A percentile compares a stretch with the other conserved stretches of the same genome.
These are phyloP conservation scores for Teratosphaeria viscida DNA, from an alignment of 2,329 filamentous ascomycete species.

Conservation along the genomic window DNA sequence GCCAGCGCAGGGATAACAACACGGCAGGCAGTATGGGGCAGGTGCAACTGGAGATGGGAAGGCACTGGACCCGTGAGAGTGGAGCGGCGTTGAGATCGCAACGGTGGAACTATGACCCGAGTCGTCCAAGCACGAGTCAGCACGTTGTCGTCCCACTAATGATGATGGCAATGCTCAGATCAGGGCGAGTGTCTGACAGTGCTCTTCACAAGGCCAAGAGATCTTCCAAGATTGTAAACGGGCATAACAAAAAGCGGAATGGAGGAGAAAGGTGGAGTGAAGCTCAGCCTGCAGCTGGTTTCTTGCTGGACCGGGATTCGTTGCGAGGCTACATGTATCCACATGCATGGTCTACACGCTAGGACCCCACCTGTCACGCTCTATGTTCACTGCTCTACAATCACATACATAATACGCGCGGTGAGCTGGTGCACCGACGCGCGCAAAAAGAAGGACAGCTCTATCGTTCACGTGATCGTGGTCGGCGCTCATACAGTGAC, in stretches of 20 bases:
- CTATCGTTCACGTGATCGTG: background rate
- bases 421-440: background rate
- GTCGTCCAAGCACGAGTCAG: background rate
- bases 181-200: background rate
- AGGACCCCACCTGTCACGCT: background rate
- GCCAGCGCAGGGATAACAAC: background rate
- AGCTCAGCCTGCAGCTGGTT: background rate
- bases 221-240: background rate
- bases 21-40: background rate
- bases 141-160: background rate
- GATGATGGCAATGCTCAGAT: background rate
- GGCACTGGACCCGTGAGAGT: background rate
- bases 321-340: background rate
- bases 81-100: background rate
- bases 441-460: background rate
- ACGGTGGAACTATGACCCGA: background rate
- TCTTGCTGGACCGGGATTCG: background rate
- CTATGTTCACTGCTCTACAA: background rate
- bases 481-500: too few species aligned
- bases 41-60: background rate
- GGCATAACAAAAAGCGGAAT: background rate
- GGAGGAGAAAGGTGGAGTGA: background rate
- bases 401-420: background rate
- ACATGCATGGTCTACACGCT: background rate
- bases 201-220: background rate